Evolutionary conservation across 2,329 filamentous ascomycete genomes (phyloP).

Genomic region (Tolypocladium nubicola): DNA sequence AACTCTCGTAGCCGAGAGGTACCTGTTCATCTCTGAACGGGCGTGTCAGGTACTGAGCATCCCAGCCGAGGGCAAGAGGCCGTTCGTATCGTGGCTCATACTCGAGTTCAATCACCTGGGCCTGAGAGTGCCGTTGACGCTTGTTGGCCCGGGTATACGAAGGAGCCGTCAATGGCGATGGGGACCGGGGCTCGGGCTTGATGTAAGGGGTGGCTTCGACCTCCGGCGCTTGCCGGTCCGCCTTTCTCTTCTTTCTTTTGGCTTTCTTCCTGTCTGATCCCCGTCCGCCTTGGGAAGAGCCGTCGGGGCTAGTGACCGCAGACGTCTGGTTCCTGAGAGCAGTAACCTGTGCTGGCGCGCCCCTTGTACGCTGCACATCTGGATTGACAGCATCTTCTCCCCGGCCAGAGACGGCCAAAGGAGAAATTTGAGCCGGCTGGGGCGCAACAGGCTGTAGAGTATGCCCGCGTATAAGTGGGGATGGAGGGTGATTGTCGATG

Average conservation of each 20-base stretch:
- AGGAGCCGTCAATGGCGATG: constrained; percentile 44
- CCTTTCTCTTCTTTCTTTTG: constrained; percentile 43
- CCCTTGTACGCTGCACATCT: constrained; percentile 4
- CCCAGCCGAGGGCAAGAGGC: constrained; percentile 22
- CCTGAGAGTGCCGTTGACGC: constrained; percentile 38
- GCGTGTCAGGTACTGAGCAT: constrained; percentile 21
- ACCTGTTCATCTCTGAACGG: constrained; percentile 18
- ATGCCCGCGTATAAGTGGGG: constrained; percentile 61
- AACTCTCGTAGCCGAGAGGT: constrained; percentile 22
- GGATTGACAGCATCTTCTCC: constrained; percentile 5
- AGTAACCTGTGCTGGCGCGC: constrained; percentile 41
- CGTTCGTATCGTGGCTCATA: constrained; percentile 31
- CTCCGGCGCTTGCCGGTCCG: constrained; percentile 37
- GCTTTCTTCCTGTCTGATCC: constrained; percentile 36
- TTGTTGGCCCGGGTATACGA: constrained; percentile 46
- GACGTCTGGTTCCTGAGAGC: constrained; percentile 41
- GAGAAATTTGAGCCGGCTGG: constrained; percentile 60
- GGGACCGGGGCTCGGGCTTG: constrained; percentile 55
- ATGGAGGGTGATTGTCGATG: constrained; percentile 27
- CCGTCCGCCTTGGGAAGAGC: constrained; percentile 43
- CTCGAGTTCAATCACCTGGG: constrained; percentile 20
- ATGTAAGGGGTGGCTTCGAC: constrained; percentile 42
- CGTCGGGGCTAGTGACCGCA: constrained; percentile 46
- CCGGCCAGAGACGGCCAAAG: constrained; percentile 38
- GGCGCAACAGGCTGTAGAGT: constrained; percentile 65